These are phyloP conservation scores for Davidsoniella virescens DNA, from an alignment of 2,329 filamentous ascomycete genomes.

Conservation along the genomic window DNA sequence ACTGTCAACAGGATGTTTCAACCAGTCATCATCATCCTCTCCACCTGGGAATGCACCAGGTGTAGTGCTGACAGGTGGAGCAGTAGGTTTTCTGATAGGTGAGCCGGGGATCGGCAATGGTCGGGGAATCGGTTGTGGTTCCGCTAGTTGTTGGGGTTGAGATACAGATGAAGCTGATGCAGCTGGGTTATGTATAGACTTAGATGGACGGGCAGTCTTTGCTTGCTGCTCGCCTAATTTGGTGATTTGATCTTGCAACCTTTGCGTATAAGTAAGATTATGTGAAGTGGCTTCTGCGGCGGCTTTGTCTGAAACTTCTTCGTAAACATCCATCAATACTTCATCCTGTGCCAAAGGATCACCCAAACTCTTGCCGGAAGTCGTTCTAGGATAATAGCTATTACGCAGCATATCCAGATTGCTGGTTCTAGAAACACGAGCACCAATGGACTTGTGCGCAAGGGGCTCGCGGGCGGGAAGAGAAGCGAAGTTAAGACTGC, in stretches of 20 bases:
- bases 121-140: constrained; percentile 18
- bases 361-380: constrained; percentile 57
- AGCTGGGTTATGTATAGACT: constrained; percentile 27
- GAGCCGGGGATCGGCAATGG: constrained; percentile 16
- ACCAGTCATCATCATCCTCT: constrained; percentile 41
- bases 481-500: constrained; percentile 86
- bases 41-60: constrained; percentile 40
- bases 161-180: neutral
- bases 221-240: constrained; percentile 44
- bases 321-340: constrained; percentile 36
- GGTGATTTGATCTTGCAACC: constrained; percentile 83
- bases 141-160: neutral
- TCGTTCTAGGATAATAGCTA: constrained; percentile 58
- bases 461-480: constrained; percentile 82
- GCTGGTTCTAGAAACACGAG: constrained; percentile 57
- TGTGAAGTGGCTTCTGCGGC: constrained; percentile 30
- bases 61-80: constrained; percentile 23
- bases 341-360: constrained; percentile 28
- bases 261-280: constrained; percentile 84
- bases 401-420: constrained; percentile 57
- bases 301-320: constrained; percentile 28
- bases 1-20: constrained; percentile 29
- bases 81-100: constrained; percentile 16
- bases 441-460: constrained; percentile 67
- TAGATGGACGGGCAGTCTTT: constrained; percentile 30